Base-by-base conservation (phyloP, 768 basidiomycete genomes). In the Mrakia blollopis region DNA sequence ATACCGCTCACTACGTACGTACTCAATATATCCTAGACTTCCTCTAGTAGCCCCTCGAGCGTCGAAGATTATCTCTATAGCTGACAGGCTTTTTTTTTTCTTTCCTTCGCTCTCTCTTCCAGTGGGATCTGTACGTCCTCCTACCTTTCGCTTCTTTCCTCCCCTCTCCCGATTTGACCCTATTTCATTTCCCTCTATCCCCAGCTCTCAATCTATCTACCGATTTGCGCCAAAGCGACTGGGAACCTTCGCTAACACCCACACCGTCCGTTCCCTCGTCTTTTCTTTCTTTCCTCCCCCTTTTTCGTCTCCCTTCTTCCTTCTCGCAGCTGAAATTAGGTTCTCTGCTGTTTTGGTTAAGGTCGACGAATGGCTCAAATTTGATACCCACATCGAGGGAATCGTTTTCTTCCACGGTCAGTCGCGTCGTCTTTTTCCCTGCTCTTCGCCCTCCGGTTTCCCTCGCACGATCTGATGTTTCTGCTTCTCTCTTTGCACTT, bases 1-100 rank as follows among this genome's bases (percentile, higher is more conserved):
- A 77, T 61, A 77, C 76, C 50, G 61, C 61, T 57, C 70, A 72
- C 60, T 76, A 76, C 75, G 54, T 57, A 35, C 9, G 57, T 41
- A 9, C 18, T 21, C 18, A 14, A 50, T 18, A 14, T 14, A 10
- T 2, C 14, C 44, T 47, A 10, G n/a, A 2, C 25, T 57, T 13
- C 35, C 21, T 54, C 52, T 47, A 11, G 6, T 63, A 61, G 23
- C 5, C 9, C 2, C 13, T 18, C 21, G 4, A 2, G 9, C 14
- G 47, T 2, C 47, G 47, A 50, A 50, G 47, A 50, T 21, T 1
- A 16, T 2, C 47, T 21, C 16, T 7, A 14, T 2, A 21, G 14
- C 47, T 50, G 47, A 25, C 54, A 23, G 41, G 30, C 35, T 18
- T 28, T 50, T n/a, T 16, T 44, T 21, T 23, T n/a, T 23, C 57